These are phyloP conservation scores for Barnettozyma hawaiiensis DNA, from an alignment of 1,139 yeast genomes.

Conservation along the genomic window DNA sequence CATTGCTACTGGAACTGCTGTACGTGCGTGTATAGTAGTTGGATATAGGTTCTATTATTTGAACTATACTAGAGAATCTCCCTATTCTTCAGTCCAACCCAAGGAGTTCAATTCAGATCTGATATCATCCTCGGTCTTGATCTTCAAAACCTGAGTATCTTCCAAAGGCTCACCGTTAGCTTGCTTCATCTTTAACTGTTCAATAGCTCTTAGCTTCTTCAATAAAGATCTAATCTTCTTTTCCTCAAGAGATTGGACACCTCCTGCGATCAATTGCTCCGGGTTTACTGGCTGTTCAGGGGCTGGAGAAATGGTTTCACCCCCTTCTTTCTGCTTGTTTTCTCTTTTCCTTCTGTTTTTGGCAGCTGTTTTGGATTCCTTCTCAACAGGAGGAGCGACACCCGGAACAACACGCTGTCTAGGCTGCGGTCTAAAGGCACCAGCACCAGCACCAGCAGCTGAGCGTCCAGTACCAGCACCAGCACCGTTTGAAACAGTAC, in stretches of 20 bases:
- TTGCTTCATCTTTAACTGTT: conserved; percentile 79
- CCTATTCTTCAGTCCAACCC: conserved; percentile 52
- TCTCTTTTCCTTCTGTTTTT: conserved; percentile 80
- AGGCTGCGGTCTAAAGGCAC: conserved; percentile 14
- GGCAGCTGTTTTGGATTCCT: conserved; percentile 53
- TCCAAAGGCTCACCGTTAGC: conserved; percentile 81
- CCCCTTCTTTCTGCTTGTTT: conserved; percentile 43
- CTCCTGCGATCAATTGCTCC: conserved; percentile 45
- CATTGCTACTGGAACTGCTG: too few species aligned
- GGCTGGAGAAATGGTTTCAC: conserved; percentile 23
- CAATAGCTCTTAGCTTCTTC: conserved; percentile 92
- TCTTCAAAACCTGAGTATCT: conserved; percentile 88
- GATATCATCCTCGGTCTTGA: conserved; percentile 77
- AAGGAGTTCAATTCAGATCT: conserved; percentile 63
- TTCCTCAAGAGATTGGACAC: conserved; percentile 69
- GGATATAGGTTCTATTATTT: neutral
- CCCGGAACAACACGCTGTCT: conserved; percentile 36
- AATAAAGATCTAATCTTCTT: conserved; percentile 86
- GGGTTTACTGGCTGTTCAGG: conserved; percentile 11
- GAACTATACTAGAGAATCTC: neutral
- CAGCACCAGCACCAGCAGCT: conserved; percentile 6
- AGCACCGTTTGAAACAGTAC: conserved; percentile 21
- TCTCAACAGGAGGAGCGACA: conserved; percentile 30
- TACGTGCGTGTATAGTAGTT: too few species aligned
- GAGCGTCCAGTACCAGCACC: conserved; percentile 21